Conservation (phyloP, 2,329 filamentous ascomycete genomes). For the Hymenoscyphus infarciens region DNA sequence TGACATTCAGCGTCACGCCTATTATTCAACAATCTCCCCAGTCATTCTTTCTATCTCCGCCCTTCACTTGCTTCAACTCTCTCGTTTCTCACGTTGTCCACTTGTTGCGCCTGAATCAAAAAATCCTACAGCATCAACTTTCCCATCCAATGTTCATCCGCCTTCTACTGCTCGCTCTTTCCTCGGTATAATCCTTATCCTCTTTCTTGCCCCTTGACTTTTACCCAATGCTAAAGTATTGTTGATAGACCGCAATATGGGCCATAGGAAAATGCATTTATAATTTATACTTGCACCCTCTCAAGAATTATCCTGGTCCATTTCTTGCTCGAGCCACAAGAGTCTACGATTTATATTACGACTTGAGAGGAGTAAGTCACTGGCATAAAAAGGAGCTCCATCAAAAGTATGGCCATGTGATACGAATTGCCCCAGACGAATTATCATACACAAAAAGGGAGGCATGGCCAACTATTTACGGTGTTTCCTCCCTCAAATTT, state of each 20-base stretch:
- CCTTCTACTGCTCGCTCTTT: background rate
- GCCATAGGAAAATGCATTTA: background rate
- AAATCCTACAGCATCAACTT: background rate
- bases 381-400: background rate
- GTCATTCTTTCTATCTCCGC: no score
- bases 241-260: background rate
- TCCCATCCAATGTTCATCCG: background rate
- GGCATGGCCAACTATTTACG: conserved; percentile 31
- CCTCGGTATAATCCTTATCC: background rate
- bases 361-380: background rate
- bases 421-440: conserved; percentile 29
- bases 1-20: no score
- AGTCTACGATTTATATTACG: background rate
- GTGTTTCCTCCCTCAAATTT: background rate
- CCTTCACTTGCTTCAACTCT: background rate
- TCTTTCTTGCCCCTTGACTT: background rate
- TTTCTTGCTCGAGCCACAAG: background rate
- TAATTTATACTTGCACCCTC: conserved; percentile 3
- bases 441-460: conserved; percentile 29
- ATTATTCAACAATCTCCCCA: no score
- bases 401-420: conserved; percentile 7
- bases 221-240: background rate
- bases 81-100: background rate
- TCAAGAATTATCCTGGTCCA: conserved; percentile 3
- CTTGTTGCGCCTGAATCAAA: background rate